phyloP scores from a whole-genome alignment of 345 rosid genomes.

The Citrus cavaleriei region DNA sequence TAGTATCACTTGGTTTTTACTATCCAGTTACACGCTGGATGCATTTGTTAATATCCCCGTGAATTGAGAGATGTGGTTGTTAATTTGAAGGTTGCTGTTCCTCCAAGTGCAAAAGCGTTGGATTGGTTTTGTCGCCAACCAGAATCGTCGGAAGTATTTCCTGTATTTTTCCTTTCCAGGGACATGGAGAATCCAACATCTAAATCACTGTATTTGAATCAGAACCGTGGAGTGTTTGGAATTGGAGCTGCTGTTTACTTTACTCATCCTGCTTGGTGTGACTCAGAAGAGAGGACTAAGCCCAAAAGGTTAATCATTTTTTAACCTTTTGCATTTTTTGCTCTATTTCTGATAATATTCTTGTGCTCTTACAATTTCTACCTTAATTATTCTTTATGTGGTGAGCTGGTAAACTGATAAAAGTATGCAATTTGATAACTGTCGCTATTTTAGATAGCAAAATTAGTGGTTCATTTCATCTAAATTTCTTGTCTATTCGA shows the following conservation, averaged over 20 bases:
- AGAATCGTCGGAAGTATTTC: conserved; percentile 47
- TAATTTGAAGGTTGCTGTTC: conserved; percentile 68
- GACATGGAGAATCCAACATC: conserved; percentile 41
- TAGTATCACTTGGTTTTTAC: too few species aligned
- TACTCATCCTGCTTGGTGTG: conserved; percentile 29
- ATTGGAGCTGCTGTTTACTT: conserved; percentile 79
- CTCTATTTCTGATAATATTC: background rate
- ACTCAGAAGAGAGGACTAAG: conserved; percentile 18
- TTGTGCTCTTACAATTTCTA: background rate
- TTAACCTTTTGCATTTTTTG: background rate
- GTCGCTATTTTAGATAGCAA: background rate
- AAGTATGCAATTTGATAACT: background rate
- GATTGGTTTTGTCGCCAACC: conserved; percentile 81
- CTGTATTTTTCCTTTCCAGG: conserved; percentile 76
- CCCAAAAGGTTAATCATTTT: conserved; percentile 44
- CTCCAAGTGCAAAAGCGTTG: conserved; percentile 86
- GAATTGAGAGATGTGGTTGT: background rate
- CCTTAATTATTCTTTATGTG: background rate
- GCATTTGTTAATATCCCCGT: background rate
- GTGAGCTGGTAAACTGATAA: background rate
- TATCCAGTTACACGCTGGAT: background rate
- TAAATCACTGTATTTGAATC: conserved; percentile 52
- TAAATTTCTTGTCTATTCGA: background rate
- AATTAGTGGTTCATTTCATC: background rate
- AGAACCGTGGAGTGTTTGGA: conserved; percentile 68